Evolutionary conservation across 2,329 filamentous ascomycete genomes (phyloP), one percentile per base, ranked within the genome.

Genomic region (Stachybotrys chartarum): DNA sequence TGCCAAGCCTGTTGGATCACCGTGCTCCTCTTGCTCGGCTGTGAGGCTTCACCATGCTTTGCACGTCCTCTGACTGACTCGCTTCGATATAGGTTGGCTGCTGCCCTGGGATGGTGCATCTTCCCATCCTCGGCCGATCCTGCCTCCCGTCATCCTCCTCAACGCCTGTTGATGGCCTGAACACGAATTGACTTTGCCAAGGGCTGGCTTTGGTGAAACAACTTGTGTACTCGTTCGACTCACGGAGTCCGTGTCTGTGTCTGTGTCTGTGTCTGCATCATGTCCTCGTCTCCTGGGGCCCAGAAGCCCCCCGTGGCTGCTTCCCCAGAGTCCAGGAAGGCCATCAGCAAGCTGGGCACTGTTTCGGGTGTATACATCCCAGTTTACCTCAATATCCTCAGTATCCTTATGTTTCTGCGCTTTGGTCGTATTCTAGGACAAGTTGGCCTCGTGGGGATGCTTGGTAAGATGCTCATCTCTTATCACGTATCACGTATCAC

Each of bases 351-450:
- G 72, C 78, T 95, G 56, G 88, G 88, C 44, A 86, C 84, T 8
- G 84, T 91, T 61, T 89, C 85, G 5, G 88, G 88, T 7, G 88
- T 95, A 51, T 96, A 91, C 68, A 88, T 96, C 16, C 91, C 91
- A 1, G 91, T 91, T n/a, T 92, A 87, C 58, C 77, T 95, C 61
- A 96, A 94, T 70, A 91, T 96, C 47, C 75, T 95, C 61, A 93
- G 89, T 63, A 95, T 96, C 70, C 80, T 96, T 58, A 95, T 96
- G 90, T 96, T 96, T 72, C 77, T 96, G 63, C 84, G 91, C 24
- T 96, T 96, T 69, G 90, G 91, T 24, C 85, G 91, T 63, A 89
- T 96, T 56, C 77, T 95, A 24, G 91, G 90, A 8, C 87, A 93
- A 66, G 81, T 87, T 59, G 91, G 91, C 24, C 76, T 95, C 49